These are phyloP conservation scores for Candida sp. DNA, from an alignment of 1,139 yeast species.

Conservation along the genomic window DNA sequence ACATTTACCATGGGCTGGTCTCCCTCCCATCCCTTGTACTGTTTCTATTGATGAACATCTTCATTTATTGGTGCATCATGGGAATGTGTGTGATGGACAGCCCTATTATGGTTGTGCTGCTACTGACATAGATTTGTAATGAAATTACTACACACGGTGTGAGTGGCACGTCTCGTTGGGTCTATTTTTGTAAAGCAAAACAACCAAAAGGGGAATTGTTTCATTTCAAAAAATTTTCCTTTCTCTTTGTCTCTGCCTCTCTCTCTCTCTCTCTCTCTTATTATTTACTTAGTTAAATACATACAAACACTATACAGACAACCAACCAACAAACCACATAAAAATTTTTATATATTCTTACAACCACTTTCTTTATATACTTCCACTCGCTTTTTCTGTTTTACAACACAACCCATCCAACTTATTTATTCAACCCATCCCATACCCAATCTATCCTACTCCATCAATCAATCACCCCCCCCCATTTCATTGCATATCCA, in stretches of 20 bases:
- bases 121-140: neutral
- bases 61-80: too few species aligned
- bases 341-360: neutral
- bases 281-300: neutral
- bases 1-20: neutral
- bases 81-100: too few species aligned
- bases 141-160: neutral
- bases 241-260: neutral
- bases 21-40: neutral
- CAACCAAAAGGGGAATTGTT: neutral
- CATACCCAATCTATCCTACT: neutral
- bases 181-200: neutral
- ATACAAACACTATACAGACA: neutral
- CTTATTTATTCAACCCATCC: neutral
- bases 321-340: neutral
- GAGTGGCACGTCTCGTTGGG: too few species aligned
- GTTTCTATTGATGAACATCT: neutral
- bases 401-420: neutral
- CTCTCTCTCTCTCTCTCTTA: neutral
- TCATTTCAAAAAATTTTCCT: constrained; percentile 1
- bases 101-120: too few species aligned
- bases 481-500: neutral
- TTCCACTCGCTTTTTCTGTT: neutral
- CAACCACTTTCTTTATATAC: neutral
- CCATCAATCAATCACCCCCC: neutral